Evolutionary conservation across 495 filamentous ascomycete genomes (phyloP).

Genomic region (Rhypophila decipiens): DNA sequence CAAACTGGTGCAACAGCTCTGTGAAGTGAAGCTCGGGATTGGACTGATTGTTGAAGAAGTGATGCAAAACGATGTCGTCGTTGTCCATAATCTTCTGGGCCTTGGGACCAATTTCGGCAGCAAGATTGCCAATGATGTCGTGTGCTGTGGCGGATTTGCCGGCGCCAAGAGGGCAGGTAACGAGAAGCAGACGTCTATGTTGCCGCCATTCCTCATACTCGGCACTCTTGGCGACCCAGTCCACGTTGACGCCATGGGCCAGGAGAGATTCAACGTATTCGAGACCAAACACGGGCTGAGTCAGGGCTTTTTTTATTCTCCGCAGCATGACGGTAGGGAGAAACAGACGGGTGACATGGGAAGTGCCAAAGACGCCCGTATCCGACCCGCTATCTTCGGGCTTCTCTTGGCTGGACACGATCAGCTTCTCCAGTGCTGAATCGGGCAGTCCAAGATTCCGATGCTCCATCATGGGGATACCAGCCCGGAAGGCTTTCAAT

Average conservation of each 20-base stretch:
- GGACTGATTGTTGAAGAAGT: constrained; percentile 9
- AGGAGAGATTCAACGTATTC: constrained; percentile 3
- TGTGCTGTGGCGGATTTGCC: background rate
- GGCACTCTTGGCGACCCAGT: constrained; percentile 1
- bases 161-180: constrained; percentile 1
- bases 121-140: background rate
- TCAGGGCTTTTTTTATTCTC: background rate
- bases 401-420: background rate
- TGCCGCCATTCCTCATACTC: background rate
- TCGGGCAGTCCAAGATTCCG: background rate
- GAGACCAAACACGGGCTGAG: constrained; percentile 2
- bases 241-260: background rate
- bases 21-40: constrained; percentile 1
- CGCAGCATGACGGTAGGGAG: constrained; percentile 4
- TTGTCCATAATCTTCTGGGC: background rate
- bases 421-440: constrained; percentile 1
- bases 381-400: background rate
- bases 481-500: background rate
- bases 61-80: constrained; percentile 3
- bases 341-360: constrained; percentile 1
- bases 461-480: background rate
- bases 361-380: background rate
- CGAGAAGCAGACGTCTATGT: background rate
- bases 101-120: background rate
- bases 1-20: constrained; percentile 6